Percentiles rank a stretch among this genome's conserved stretches.
These are phyloP conservation scores for Chaetomium sp. DNA, from an alignment of 2,329 filamentous ascomycete genomes.

Conservation along the genomic window DNA sequence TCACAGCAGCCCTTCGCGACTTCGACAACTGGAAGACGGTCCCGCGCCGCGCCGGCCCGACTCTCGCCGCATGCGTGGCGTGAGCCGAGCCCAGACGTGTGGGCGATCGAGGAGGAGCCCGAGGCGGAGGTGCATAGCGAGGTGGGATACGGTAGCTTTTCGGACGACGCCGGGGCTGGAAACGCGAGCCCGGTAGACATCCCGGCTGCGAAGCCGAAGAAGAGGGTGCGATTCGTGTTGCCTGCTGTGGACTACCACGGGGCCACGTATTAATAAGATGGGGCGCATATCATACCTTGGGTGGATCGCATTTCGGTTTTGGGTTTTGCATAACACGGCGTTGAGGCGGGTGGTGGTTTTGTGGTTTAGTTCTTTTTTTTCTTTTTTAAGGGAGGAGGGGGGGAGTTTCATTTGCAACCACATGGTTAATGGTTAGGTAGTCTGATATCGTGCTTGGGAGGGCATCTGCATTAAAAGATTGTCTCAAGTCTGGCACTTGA, in stretches of 20 bases:
- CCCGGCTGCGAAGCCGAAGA: constrained; percentile 53
- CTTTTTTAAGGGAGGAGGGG: no score
- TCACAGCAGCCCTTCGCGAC: neutral
- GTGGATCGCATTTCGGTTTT: constrained; percentile 1
- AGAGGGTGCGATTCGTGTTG: constrained; percentile 59
- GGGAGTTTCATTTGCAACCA: neutral
- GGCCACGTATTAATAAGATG: constrained; percentile 12
- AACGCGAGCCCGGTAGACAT: constrained; percentile 40
- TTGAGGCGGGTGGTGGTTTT: neutral
- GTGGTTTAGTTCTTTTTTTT: neutral
- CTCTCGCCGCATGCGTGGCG: constrained; percentile 55
- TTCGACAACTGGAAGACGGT: neutral
- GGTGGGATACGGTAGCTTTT: constrained; percentile 39
- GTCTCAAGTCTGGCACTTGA: neutral
- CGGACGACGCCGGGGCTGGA: constrained; percentile 35
- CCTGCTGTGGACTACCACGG: constrained; percentile 43
- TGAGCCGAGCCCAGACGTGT: constrained; percentile 61
- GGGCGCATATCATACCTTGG: neutral
- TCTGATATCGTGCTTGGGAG: neutral
- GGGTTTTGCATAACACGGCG: constrained; percentile 12
- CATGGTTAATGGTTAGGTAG: neutral
- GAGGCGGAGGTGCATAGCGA: constrained; percentile 56
- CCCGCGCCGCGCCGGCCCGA: constrained; percentile 24
- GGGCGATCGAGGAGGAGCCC: constrained; percentile 61
- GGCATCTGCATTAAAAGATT: neutral